phyloP scores from a whole-genome alignment of 345 rosid genomes.

The Microcos paniculata region DNA sequence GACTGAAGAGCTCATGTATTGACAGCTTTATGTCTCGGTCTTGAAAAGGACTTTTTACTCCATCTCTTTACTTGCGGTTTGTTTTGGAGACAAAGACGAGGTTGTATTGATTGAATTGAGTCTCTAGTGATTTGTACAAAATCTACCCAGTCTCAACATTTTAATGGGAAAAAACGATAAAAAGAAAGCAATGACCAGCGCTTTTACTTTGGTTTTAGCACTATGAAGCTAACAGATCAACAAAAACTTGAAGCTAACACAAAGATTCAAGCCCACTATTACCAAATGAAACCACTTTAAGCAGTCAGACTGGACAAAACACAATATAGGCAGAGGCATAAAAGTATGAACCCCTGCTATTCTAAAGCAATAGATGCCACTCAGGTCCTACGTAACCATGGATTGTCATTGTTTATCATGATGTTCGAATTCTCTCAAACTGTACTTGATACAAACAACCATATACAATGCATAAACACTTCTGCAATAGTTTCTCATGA shows the following conservation, averaged over 20 bases:
- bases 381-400: neutral
- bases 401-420: neutral
- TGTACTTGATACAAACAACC: neutral
- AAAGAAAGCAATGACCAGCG: too few relatives aligned
- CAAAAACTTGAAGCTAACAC: too few relatives aligned
- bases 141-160: too few relatives aligned
- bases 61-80: too few relatives aligned
- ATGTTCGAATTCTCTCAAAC: neutral
- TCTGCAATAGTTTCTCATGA: neutral
- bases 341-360: neutral
- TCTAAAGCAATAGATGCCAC: neutral
- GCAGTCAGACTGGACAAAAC: neutral
- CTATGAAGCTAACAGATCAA: too few relatives aligned
- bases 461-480: neutral
- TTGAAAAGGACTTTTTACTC: too few relatives aligned
- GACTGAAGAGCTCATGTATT: too few relatives aligned
- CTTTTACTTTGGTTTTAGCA: neutral
- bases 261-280: neutral
- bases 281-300: neutral
- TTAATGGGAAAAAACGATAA: too few relatives aligned
- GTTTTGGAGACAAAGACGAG: too few relatives aligned
- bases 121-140: too few relatives aligned
- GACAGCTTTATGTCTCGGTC: too few relatives aligned
- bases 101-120: too few relatives aligned
- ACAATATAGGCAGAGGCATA: neutral